Evolutionary conservation across 805 yeast species (phyloP).

Genomic region (Saccharomyces mikatae): DNA sequence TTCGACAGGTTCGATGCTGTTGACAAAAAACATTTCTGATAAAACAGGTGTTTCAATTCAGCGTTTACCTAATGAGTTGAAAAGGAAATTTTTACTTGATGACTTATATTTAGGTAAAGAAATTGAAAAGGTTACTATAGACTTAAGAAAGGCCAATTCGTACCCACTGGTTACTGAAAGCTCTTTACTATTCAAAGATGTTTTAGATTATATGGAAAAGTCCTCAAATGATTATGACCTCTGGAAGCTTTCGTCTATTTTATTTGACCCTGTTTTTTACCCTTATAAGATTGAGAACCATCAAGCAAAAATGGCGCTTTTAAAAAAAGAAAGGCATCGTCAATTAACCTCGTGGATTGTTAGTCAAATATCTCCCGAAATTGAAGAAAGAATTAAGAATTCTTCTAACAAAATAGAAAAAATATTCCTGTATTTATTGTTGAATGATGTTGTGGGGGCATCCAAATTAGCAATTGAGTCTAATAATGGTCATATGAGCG

Average conservation of each 20-base stretch:
- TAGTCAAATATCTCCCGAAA: slow-evolving; percentile 33
- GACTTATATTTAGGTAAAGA: slow-evolving; percentile 11
- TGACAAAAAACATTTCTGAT: slow-evolving; percentile 7
- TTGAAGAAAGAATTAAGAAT: slow-evolving; percentile 27
- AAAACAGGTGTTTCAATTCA: slow-evolving; percentile 6
- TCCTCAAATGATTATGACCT: slow-evolving; percentile 24
- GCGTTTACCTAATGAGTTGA: background rate
- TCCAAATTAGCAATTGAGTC: slow-evolving; percentile 50
- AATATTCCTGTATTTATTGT: slow-evolving; percentile 42
- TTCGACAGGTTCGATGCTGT: slow-evolving; percentile 11
- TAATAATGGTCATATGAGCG: slow-evolving; percentile 62
- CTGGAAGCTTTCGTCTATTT: slow-evolving; percentile 53
- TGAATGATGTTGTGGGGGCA: slow-evolving; percentile 57
- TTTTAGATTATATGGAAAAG: slow-evolving; percentile 9
- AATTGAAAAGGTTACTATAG: slow-evolving; percentile 16
- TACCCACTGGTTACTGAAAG: slow-evolving; percentile 35
- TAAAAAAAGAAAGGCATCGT: slow-evolving; percentile 35
- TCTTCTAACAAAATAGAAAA: slow-evolving; percentile 39
- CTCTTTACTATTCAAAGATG: slow-evolving; percentile 28
- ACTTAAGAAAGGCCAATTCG: slow-evolving; percentile 23
- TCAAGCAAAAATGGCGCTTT: slow-evolving; percentile 18
- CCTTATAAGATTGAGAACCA: slow-evolving; percentile 17
- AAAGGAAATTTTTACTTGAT: background rate
- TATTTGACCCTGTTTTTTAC: slow-evolving; percentile 43
- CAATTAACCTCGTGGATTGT: slow-evolving; percentile 53